Conservation (phyloP, 257 asterid species). For the Vinca minor region DNA sequence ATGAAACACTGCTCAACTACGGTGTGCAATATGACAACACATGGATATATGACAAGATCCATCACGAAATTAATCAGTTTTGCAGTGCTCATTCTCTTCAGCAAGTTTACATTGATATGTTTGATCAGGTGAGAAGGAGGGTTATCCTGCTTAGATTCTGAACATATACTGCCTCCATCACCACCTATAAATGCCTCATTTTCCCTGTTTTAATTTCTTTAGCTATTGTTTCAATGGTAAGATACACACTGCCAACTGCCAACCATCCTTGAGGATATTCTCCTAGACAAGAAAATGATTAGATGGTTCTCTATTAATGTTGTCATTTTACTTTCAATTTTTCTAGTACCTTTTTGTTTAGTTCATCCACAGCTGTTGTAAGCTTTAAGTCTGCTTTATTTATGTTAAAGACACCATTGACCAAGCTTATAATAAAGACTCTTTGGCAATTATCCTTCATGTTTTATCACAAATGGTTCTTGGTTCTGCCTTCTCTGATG, state of each 20-base stretch:
- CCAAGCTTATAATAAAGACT: neutral
- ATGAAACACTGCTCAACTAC: conserved; percentile 69
- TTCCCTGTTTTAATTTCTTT: neutral
- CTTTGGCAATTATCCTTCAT: neutral
- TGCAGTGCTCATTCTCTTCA: conserved; percentile 93
- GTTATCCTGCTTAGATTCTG: neutral
- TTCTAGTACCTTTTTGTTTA: neutral
- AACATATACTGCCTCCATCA: neutral
- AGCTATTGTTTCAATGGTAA: neutral
- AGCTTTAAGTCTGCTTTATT: no score
- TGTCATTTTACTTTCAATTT: neutral
- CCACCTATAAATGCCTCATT: neutral
- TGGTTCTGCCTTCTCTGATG: no score
- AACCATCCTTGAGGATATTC: neutral
- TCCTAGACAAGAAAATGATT: neutral
- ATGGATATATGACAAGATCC: conserved; percentile 98
- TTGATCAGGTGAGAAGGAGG: conserved; percentile 66
- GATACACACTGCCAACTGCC: neutral
- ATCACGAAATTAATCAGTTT: conserved; percentile 97
- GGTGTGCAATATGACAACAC: conserved; percentile 94
- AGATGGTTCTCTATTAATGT: neutral
- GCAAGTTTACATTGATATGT: conserved; percentile 98
- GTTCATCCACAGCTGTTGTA: no score
- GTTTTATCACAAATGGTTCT: neutral
- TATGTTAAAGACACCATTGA: neutral